Base-by-base conservation (phyloP, 1,139 yeast species). In the Yamadazyma songkhlaensis region DNA sequence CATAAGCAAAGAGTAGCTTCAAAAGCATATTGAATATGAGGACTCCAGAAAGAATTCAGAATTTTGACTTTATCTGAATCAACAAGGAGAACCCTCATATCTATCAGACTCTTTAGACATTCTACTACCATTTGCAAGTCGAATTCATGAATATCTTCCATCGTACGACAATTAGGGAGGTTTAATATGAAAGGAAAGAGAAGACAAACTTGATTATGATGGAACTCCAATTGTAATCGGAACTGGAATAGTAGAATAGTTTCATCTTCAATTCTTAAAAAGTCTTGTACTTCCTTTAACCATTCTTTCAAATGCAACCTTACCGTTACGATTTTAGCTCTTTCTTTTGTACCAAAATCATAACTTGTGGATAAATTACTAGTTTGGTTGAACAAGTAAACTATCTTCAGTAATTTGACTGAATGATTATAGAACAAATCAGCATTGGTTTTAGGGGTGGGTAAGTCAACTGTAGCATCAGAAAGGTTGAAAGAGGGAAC, bases 401-500 rank as follows among this genome's bases (percentile, higher is more conserved):
- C 32, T 12, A 40, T 32, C 15, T 35, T 29, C 35, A 22, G 15
- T 5, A 40, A 28, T 17, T 34, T 30, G n/a, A 26, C 34, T 3
- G 30, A 14, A 10, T 29, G 22, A 2, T 28, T 14, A 14, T 38
- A 38, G 22, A 26, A 40, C 11, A 9, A 3, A 23, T 30, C 37
- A n/a, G 5, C 3, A 23, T 15, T 22, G 17, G 14, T 9, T 12
- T 17, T 17, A 6, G 38, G 39, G 11, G 5, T 29, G n/a, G 31
- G 31, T 9, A 11, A 14, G 10, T 25, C 31, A 6, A 36, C 33
- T 2, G 42, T 36, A 7, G 40, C 34, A n/a, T 41, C 47, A 9
- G 38, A 35, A 3, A 42, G 21, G 2, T 30, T 34, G 12, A 50
- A 34, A 10, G 48, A 40, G 12, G 49, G 42, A 4, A 35, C 11